Conservation (phyloP, 441 rosid species). For the Hura crepitans region DNA sequence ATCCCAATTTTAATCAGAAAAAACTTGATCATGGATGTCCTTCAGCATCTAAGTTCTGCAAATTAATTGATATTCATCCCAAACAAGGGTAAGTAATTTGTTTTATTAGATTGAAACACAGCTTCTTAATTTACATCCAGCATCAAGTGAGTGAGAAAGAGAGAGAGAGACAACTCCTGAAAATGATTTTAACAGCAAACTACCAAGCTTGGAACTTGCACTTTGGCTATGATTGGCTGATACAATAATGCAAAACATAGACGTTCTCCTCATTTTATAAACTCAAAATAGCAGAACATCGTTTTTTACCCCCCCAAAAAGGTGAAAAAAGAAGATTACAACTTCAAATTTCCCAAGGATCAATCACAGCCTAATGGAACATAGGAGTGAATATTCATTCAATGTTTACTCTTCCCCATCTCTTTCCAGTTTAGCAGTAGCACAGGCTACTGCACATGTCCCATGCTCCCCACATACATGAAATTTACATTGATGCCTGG, state of each 20-base stretch:
- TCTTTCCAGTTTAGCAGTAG: slow-evolving; percentile 16
- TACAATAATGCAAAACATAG: not conserved
- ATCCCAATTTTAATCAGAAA: no score
- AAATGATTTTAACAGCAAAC: not conserved
- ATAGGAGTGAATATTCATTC: slow-evolving; percentile 18
- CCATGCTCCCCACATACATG: slow-evolving; percentile 30
- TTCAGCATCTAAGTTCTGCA: no score
- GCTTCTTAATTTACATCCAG: not conserved
- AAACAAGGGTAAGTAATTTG: no score
- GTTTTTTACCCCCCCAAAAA: not conserved
- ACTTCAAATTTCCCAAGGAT: not conserved
- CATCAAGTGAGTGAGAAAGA: not conserved
- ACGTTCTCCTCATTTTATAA: not conserved
- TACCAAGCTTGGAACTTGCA: not conserved
- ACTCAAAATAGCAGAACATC: not conserved
- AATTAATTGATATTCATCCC: no score
- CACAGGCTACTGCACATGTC: slow-evolving; percentile 25
- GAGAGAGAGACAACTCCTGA: not conserved
- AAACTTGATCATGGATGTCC: no score
- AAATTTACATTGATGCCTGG: slow-evolving; percentile 28
- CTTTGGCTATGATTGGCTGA: not conserved
- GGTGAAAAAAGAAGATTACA: not conserved
- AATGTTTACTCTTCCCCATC: slow-evolving; percentile 17
- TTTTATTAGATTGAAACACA: not conserved
- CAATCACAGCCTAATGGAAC: slow-evolving; percentile 19